Percentiles rank a stretch among this genome's conserved stretches.
Evolutionary conservation across 306 rosid species (phyloP).

Genomic region (Pyrus pyrifolia): DNA sequence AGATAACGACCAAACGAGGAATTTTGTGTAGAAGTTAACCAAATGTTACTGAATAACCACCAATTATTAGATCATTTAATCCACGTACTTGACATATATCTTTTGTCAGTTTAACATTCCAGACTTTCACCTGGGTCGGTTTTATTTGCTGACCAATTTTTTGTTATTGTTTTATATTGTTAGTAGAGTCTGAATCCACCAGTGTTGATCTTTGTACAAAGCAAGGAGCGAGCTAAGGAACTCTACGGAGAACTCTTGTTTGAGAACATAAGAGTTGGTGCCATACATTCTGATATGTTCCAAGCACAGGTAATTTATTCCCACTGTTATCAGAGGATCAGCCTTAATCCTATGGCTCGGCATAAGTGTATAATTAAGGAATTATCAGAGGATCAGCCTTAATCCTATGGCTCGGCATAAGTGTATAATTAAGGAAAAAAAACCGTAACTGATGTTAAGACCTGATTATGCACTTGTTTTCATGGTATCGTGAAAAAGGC

Average conservation of each 20-base stretch:
- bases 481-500: neutral
- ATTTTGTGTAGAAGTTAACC: neutral
- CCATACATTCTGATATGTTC: slow-evolving; percentile 81
- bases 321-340: slow-evolving; percentile 1
- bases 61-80: neutral
- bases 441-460: neutral
- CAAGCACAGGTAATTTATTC: slow-evolving; percentile 57
- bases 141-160: slow-evolving; percentile 15
- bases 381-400: neutral
- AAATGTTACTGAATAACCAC: neutral
- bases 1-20: neutral
- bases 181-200: slow-evolving; percentile 83
- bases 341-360: neutral
- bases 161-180: slow-evolving; percentile 15
- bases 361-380: neutral
- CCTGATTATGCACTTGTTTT: neutral
- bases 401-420: neutral
- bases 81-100: neutral
- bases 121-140: slow-evolving; percentile 9
- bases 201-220: slow-evolving; percentile 78
- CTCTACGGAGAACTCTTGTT: slow-evolving; percentile 63
- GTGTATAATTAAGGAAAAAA: neutral
- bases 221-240: slow-evolving; percentile 96
- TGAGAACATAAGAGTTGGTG: slow-evolving; percentile 74
- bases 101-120: neutral